Base-by-base conservation (phyloP, 139 green algal genomes). In the Nannochloris sp. region DNA sequence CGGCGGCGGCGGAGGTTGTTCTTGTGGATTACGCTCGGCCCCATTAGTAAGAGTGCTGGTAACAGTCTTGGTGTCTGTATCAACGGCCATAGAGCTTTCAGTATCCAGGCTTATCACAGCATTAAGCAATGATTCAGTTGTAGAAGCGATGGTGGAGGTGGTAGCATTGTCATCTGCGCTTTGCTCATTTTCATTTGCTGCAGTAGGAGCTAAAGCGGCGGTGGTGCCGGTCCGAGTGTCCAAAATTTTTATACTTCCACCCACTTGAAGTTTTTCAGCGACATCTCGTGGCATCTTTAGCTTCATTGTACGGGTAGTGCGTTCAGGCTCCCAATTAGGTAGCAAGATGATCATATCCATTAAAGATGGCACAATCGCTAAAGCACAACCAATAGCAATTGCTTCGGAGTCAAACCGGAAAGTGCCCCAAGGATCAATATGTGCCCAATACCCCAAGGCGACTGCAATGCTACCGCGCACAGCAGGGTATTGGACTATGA, bases 401-500 rank as follows among this genome's bases (percentile, higher is more conserved):
- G 37, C 59, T 38, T 57, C 9, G 4, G 6, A 9, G 23, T n/a
- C 25, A 25, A 25, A 65, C 25, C 35, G 44, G 14, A 65, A 9
- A 32, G 12, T 51, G 9, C 36, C 35, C 33, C 48, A 32, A 36
- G 59, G 59, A 35, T 65, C 36, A 29, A 65, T 55, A 65, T 65
- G 33, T 39, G 9, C 48, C 8, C 48, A 34, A 23, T 54, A 65
- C 4, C 34, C 59, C 12, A 53, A n/a, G 6, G 32, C 13, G 0
- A 55, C 59, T 29, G 59, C 59, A 37, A 53, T 53, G 25, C 27
- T 65, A 23, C 59, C 59, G 14, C 34, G 14, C 34, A 35, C 39
- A 36, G 34, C 59, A 4, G 59, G 59, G 38, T 54, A 65, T 24
- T 29, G 12, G 9, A 57, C 33, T 35, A 53, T 55, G 32, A 55